Base-by-base conservation (phyloP, 176 grass and related monocot species). In the Leersia perrieri region DNA sequence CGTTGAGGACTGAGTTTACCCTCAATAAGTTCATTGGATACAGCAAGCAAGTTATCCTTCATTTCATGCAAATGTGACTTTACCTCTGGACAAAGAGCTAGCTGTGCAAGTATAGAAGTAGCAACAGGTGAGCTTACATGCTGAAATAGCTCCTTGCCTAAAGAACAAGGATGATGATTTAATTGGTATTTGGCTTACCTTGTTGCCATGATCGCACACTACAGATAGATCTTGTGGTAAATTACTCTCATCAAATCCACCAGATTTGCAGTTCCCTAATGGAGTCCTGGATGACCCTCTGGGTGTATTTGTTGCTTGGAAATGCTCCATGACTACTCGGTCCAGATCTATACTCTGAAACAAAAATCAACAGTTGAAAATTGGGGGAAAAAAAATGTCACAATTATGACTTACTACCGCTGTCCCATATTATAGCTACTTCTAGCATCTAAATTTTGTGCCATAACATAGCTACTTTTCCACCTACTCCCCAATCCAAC, bases 241-340 rank as follows among this genome's bases (percentile, higher is more conserved):
- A 42, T 28, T 82, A 63, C 78, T 66, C 77, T 86, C 83, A 13
- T 84, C 40, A 67, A 66, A 67, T 60, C 39, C 23, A 81, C 27
- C 76, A 42, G 33, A 60, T 66, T 49, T 80, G 83, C 69, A 84
- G 79, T 78, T 79, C 61, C 70, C 85, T 73, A 82, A 55, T 67
- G 89, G 84, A 82, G 90, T 84, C 41, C 87, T 31, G 9, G 81
- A 78, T 79, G 35, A 88, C 26, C 86, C 88, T 87, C 70, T 90
- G 30, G 92, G 86, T 70, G 88, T 92, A 78, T 47, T 75, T 27
- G 66, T 89, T 79, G 87, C 80, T 91, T 98, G 90, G 72, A 93
- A 93, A 74, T 94, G 92, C 63, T 98, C 92, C 96, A 93, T 93
- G 55, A 98, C 90, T 78, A 98, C 95, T 89, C 45, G 92, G 58